These are phyloP conservation scores for Fusarium compactum DNA, from an alignment of 2,329 filamentous ascomycete genomes.

Conservation along the genomic window DNA sequence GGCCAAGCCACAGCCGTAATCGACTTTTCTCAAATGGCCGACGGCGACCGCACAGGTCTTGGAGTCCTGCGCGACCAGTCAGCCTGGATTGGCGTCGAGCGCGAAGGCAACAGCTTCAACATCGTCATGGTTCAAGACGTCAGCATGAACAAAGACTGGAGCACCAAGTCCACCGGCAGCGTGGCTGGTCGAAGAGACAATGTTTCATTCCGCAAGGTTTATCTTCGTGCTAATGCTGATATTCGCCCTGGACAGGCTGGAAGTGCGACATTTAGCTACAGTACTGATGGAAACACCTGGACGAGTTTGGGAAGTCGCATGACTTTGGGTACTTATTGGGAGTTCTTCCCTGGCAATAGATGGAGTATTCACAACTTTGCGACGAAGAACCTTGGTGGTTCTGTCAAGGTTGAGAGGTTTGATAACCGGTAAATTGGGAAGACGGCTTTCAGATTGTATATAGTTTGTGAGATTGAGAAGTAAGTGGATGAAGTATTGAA, in stretches of 20 bases:
- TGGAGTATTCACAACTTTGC: slow-evolving; percentile 20
- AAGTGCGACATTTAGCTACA: slow-evolving; percentile 16
- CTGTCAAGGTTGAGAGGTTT: slow-evolving; percentile 4
- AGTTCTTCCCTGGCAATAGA: slow-evolving; percentile 12
- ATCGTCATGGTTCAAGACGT: slow-evolving; percentile 3
- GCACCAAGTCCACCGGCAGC: slow-evolving; percentile 7
- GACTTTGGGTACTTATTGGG: slow-evolving; percentile 14
- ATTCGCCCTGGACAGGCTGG: slow-evolving; percentile 6
- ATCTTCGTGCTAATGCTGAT: slow-evolving; percentile 7
- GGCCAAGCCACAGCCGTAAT: not conserved
- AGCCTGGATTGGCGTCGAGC: slow-evolving; percentile 16
- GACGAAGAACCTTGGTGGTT: not conserved
- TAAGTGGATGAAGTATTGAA: accelerated
- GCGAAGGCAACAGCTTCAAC: slow-evolving; percentile 14
- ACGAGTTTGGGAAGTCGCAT: not conserved
- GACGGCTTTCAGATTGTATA: not conserved
- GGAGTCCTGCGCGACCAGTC: slow-evolving; percentile 10
- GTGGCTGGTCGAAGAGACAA: not conserved
- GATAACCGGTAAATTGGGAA: not conserved
- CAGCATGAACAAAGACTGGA: slow-evolving; percentile 16
- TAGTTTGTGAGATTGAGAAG: not conserved
- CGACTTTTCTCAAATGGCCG: slow-evolving; percentile 16
- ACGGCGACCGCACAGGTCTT: slow-evolving; percentile 2
- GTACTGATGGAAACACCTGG: not conserved
- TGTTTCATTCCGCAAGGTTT: slow-evolving; percentile 12